Evolutionary conservation across 2,329 filamentous ascomycete genomes (phyloP), one percentile per base, ranked within the genome.

Genomic region (Dothistroma septosporum): DNA sequence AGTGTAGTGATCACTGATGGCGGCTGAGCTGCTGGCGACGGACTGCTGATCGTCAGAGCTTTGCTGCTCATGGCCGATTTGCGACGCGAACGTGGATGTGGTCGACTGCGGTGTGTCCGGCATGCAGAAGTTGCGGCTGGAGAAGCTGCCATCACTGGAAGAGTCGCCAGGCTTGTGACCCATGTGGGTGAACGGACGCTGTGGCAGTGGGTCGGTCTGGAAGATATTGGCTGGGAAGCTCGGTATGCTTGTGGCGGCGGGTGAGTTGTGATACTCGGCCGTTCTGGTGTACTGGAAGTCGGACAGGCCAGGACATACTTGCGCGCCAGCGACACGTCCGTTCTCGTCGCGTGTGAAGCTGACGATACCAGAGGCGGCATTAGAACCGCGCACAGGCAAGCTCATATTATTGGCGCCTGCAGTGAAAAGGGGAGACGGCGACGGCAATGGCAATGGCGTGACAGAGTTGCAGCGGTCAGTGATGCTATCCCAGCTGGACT

Each of bases 1-100:
- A 11, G 55, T 44, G 24, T 63, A 65, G 44, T 65, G 61, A 32
- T 63, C 62, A 53, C 63, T 64, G 53, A 66, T 41, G 5, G 60
- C 57, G 11, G 57, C 21, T 9, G 60, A 61, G 28, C 53, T 50
- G 35, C 54, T 60, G 16, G 35, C 52, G 14, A 53, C 31, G 12
- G 61, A 60, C 49, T 57, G 55, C 19, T 33, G 44, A 12, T 55
- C 54, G 14, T 57, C 49, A 16, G 37, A 56, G 19, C 37, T 37
- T 4, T 31, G 19, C 35, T 52, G 57, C 24, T 59, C 33, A 2
- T 50, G 12, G 28, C 2, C 14, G 11, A 35, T 12, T 12, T 55
- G 57, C 10, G 31, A 48, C 7, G 41, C 57, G 28, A 54, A 55
- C 21, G 48, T 49, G 21, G 53, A 52, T 21, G 53, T 22, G n/a